Evolutionary conservation across 495 filamentous ascomycete species (phyloP).

Genomic region (Cenococcum geophilum): DNA sequence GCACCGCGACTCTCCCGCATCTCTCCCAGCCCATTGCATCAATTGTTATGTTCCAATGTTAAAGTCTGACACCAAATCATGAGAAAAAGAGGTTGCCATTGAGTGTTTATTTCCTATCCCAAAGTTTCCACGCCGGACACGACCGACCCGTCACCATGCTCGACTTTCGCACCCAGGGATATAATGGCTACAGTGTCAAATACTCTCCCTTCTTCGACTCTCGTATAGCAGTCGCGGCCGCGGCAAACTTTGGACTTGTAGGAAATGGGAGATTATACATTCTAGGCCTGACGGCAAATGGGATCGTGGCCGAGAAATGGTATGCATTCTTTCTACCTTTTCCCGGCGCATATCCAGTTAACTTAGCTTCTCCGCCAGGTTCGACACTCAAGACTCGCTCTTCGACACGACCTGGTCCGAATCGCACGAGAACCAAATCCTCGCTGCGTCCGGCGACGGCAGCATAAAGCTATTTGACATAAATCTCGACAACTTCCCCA

Average conservation of each 20-base stretch:
- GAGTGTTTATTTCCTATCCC: neutral
- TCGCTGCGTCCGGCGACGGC: conserved; percentile 82
- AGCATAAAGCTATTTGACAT: conserved; percentile 91
- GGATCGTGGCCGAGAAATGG: conserved; percentile 77
- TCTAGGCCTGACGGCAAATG: conserved; percentile 69
- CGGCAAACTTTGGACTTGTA: conserved; percentile 91
- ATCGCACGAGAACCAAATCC: conserved; percentile 86
- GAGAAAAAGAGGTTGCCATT: neutral
- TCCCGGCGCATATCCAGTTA: neutral
- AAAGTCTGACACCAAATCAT: neutral
- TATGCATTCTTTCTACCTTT: conserved; percentile 23
- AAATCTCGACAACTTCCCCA: conserved; percentile 66
- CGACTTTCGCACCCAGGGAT: conserved; percentile 86
- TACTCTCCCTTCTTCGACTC: conserved; percentile 98
- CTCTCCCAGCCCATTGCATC: no score
- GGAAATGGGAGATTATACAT: conserved; percentile 88
- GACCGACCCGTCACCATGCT: conserved; percentile 53
- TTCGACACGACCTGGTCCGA: conserved; percentile 94
- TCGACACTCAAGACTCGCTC: conserved; percentile 92
- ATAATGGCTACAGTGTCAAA: conserved; percentile 89
- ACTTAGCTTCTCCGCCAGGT: conserved; percentile 45
- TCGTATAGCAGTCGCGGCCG: conserved; percentile 76
- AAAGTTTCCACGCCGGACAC: neutral
- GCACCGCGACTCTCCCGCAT: no score
- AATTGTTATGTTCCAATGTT: no score